Evolutionary conservation across 2,329 filamentous ascomycete genomes (phyloP).

Genomic region (Xylariaceae sp.): DNA sequence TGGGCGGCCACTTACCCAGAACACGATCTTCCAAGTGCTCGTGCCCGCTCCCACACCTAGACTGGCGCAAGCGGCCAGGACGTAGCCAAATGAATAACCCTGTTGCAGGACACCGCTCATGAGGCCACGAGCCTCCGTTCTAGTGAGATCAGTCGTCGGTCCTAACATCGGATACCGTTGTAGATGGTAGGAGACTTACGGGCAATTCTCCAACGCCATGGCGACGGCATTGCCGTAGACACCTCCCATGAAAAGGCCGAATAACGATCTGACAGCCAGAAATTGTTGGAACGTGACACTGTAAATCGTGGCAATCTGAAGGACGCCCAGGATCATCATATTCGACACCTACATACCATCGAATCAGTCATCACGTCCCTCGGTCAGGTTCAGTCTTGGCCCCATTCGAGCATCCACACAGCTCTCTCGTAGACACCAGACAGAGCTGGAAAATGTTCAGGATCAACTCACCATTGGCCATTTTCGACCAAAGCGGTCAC

Average conservation of each 20-base stretch:
- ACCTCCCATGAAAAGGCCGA: slow-evolving; percentile 77
- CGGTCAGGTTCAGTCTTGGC: too few relatives aligned
- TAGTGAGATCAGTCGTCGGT: slow-evolving; percentile 19
- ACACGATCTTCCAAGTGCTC: slow-evolving; percentile 70
- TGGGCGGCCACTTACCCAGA: slow-evolving; percentile 56
- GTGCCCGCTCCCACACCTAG: slow-evolving; percentile 63
- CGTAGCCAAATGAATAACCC: slow-evolving; percentile 76
- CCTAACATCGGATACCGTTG: background rate
- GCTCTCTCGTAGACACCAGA: too few relatives aligned
- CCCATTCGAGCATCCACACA: too few relatives aligned
- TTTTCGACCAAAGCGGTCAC: slow-evolving; percentile 77
- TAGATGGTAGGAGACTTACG: slow-evolving; percentile 36
- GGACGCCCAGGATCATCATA: slow-evolving; percentile 33
- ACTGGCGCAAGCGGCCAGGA: slow-evolving; percentile 71
- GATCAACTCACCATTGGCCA: slow-evolving; percentile 82
- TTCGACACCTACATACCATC: too few relatives aligned
- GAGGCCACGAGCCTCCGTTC: slow-evolving; percentile 65
- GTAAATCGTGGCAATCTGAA: slow-evolving; percentile 76
- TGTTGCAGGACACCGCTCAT: slow-evolving; percentile 82
- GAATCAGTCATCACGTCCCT: too few relatives aligned
- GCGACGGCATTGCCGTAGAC: slow-evolving; percentile 76
- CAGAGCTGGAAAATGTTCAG: slow-evolving; percentile 50
- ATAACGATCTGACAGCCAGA: slow-evolving; percentile 67
- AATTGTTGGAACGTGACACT: slow-evolving; percentile 67
- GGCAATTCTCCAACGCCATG: slow-evolving; percentile 72